phyloP scores from a whole-genome alignment of 176 grass and related monocot species.

The Calamus simplicifolius region DNA sequence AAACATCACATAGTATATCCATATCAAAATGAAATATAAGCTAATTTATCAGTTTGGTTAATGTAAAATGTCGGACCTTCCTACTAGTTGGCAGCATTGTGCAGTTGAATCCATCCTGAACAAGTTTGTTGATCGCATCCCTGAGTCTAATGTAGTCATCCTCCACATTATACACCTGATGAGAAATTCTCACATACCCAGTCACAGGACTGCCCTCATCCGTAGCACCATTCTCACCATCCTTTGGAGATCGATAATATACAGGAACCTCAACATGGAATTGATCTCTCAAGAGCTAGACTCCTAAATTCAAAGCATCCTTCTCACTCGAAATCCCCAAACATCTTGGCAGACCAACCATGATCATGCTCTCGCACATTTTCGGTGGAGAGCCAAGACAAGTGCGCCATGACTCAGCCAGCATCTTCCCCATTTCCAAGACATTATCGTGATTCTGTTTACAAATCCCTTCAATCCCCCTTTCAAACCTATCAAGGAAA shows the following conservation, averaged over 20 bases:
- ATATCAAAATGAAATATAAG: too few relatives aligned
- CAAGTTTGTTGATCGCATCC: constrained; percentile 80
- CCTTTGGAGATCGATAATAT: constrained; percentile 62
- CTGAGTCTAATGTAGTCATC: constrained; percentile 68
- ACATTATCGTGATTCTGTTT: constrained; percentile 75
- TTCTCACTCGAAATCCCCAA: constrained; percentile 46
- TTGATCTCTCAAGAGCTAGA: constrained; percentile 58
- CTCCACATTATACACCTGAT: constrained; percentile 92
- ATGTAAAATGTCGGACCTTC: background rate
- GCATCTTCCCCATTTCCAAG: constrained; percentile 86
- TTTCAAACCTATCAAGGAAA: constrained; percentile 75
- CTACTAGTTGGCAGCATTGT: constrained; percentile 28
- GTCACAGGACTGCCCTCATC: constrained; percentile 42
- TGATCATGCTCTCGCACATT: constrained; percentile 84
- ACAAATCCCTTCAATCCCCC: constrained; percentile 76
- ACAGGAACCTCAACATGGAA: constrained; percentile 87
- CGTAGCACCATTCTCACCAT: constrained; percentile 27
- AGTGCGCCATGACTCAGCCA: constrained; percentile 83
- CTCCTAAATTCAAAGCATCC: constrained; percentile 61
- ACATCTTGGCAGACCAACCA: constrained; percentile 74
- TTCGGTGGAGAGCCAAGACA: constrained; percentile 66
- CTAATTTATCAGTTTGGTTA: too few relatives aligned
- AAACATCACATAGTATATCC: too few relatives aligned
- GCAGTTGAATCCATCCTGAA: constrained; percentile 74
- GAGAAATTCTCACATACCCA: constrained; percentile 77